A percentile compares a stretch with the other conserved stretches of the same genome.
These are phyloP conservation scores for Echinosophora koreensis DNA, from an alignment of 306 rosid species.

Conservation along the genomic window DNA sequence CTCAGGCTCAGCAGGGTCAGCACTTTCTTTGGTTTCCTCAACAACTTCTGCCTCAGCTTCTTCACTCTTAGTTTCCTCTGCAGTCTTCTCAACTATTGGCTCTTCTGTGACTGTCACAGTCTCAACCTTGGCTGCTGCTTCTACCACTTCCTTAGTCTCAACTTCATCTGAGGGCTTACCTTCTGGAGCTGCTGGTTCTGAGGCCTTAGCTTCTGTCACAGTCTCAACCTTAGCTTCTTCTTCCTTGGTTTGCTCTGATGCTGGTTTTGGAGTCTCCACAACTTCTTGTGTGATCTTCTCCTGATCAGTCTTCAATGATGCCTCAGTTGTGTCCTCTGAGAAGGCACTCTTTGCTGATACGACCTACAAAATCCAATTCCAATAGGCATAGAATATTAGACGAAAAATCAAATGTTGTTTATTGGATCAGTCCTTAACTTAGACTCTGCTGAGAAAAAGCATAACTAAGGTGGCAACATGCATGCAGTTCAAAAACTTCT, in stretches of 20 bases:
- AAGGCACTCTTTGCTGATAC: constrained; percentile 65
- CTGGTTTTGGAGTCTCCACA: constrained; percentile 41
- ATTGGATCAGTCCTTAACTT: not conserved
- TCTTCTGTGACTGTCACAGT: constrained; percentile 45
- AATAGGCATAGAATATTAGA: not conserved
- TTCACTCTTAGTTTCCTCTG: constrained; percentile 49
- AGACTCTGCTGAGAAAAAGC: not conserved
- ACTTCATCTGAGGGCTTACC: constrained; percentile 46
- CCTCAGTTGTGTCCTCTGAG: constrained; percentile 55
- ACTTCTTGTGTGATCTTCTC: constrained; percentile 48
- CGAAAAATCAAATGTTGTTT: constrained; percentile 1
- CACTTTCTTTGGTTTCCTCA: constrained; percentile 57
- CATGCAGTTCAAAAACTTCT: not conserved
- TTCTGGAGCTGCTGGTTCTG: constrained; percentile 46
- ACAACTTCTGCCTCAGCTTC: not conserved
- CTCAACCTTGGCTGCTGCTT: constrained; percentile 47
- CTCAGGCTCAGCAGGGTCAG: constrained; percentile 40
- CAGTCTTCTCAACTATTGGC: constrained; percentile 41
- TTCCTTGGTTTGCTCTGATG: constrained; percentile 52
- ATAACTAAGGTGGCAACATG: not conserved
- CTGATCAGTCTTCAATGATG: constrained; percentile 53
- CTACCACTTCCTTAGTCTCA: constrained; percentile 52
- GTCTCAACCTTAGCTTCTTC: constrained; percentile 4
- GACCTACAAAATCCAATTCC: constrained; percentile 54
- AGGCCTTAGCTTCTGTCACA: not conserved